phyloP scores from a whole-genome alignment of 1,139 yeast species.

The Yamadazyma epiphylla region DNA sequence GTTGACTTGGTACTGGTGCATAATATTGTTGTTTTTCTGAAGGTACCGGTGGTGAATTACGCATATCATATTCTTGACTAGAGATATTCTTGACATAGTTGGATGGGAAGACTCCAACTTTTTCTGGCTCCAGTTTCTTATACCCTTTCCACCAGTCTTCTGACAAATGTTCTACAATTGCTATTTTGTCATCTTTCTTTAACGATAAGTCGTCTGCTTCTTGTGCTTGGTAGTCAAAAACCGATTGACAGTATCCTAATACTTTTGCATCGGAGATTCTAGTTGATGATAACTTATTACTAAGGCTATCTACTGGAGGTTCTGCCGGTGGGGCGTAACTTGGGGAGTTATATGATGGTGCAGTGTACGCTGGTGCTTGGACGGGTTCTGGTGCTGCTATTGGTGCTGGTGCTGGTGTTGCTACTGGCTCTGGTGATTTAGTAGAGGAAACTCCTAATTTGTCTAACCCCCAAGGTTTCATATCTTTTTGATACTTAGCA shows the following conservation, averaged over 20 bases:
- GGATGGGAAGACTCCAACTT: conserved; percentile 83
- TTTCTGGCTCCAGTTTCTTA: conserved; percentile 39
- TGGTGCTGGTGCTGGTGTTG: conserved; percentile 4
- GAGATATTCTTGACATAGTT: conserved; percentile 65
- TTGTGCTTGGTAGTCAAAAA: conserved; percentile 64
- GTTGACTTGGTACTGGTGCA: conserved; percentile 10
- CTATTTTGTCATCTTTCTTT: conserved; percentile 62
- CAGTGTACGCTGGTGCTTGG: not conserved
- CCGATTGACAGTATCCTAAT: conserved; percentile 52
- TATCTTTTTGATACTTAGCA: conserved; percentile 50
- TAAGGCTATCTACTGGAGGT: conserved; percentile 12
- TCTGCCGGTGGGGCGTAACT: conserved; percentile 13
- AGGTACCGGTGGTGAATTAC: conserved; percentile 5
- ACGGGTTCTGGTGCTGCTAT: conserved; percentile 2
- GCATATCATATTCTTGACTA: conserved; percentile 26
- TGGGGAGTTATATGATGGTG: not conserved
- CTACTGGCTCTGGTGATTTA: conserved; percentile 7
- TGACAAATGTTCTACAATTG: conserved; percentile 69
- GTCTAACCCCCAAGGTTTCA: conserved; percentile 47
- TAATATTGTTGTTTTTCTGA: conserved; percentile 5
- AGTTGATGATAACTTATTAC: conserved; percentile 21
- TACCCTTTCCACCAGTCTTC: conserved; percentile 92
- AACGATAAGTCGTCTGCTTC: conserved; percentile 72
- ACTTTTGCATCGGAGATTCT: conserved; percentile 20
- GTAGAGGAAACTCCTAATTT: conserved; percentile 20